A percentile compares a stretch with the other conserved stretches of the same genome.
These are phyloP conservation scores for Aristolochia contorta DNA, from an alignment of 164 flowering plant species.

Conservation along the genomic window DNA sequence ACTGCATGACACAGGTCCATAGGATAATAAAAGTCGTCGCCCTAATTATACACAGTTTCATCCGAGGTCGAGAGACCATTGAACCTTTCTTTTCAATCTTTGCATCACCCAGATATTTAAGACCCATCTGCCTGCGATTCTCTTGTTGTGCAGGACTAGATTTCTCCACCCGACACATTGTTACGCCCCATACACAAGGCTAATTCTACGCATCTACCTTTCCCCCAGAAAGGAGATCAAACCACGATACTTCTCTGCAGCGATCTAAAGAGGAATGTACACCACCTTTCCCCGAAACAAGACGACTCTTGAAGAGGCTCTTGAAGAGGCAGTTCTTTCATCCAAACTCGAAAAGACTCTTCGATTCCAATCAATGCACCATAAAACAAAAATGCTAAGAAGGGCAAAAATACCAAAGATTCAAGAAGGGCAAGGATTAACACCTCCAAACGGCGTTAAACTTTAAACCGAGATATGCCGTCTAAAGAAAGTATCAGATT, in stretches of 20 bases:
- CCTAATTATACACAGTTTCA: constrained; percentile 82
- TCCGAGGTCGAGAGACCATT: constrained; percentile 22
- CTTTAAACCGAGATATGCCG: background rate
- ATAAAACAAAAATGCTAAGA: background rate
- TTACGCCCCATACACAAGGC: background rate
- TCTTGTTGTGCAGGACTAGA: constrained; percentile 10
- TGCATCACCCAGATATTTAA: constrained; percentile 23
- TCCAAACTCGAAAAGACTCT: constrained; percentile 3
- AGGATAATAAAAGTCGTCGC: constrained; percentile 69
- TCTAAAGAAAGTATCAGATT: too few relatives aligned
- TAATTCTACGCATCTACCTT: background rate
- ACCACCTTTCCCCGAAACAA: background rate
- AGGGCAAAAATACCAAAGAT: too few relatives aligned
- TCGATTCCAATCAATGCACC: constrained; percentile 10
- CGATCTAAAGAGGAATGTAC: background rate
- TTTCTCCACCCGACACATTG: constrained; percentile 18
- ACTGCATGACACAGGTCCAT: constrained; percentile 83
- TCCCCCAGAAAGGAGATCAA: background rate
- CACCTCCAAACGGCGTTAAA: too few relatives aligned
- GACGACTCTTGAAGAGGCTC: background rate
- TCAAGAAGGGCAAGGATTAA: too few relatives aligned
- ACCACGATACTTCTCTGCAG: background rate
- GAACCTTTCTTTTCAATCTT: constrained; percentile 41
- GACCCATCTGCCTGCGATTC: constrained; percentile 24
- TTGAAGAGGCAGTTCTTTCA: background rate